These are phyloP conservation scores for Fusarium tuaranense DNA, from an alignment of 2,329 filamentous ascomycete genomes.

Conservation along the genomic window DNA sequence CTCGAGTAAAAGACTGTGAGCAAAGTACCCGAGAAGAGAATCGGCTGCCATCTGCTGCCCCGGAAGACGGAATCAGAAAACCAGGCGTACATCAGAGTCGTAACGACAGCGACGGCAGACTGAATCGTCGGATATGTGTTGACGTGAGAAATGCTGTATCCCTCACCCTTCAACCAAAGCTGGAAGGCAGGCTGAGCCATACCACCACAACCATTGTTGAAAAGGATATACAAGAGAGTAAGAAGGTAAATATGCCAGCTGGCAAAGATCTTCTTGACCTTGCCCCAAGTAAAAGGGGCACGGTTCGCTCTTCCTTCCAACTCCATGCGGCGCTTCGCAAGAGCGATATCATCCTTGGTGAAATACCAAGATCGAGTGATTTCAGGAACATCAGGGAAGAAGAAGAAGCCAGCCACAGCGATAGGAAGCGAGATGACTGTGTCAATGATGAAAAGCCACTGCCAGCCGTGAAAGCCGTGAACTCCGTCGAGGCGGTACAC, in stretches of 20 bases:
- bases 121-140: constrained; percentile 71
- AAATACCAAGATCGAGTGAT: constrained; percentile 46
- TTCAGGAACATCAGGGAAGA: constrained; percentile 49
- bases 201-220: constrained; percentile 68
- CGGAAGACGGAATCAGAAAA: constrained; percentile 69
- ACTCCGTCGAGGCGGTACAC: constrained; percentile 57
- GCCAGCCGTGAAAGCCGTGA: constrained; percentile 61
- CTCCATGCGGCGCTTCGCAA: constrained; percentile 48
- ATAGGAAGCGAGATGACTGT: constrained; percentile 51
- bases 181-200: constrained; percentile 66
- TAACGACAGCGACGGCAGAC: constrained; percentile 64
- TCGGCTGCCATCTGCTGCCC: constrained; percentile 72
- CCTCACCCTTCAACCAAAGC: constrained; percentile 59
- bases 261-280: constrained; percentile 70
- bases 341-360: constrained; percentile 39
- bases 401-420: constrained; percentile 47
- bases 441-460: constrained; percentile 52
- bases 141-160: constrained; percentile 55
- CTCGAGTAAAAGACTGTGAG: constrained; percentile 55
- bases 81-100: constrained; percentile 74
- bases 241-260: constrained; percentile 75
- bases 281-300: constrained; percentile 55
- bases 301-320: constrained; percentile 59
- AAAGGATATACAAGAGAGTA: constrained; percentile 69
- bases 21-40: constrained; percentile 64